Evolutionary conservation across 495 filamentous ascomycete genomes (phyloP), one percentile per base, ranked within the genome.

Genomic region (Penicillium waksmanii): DNA sequence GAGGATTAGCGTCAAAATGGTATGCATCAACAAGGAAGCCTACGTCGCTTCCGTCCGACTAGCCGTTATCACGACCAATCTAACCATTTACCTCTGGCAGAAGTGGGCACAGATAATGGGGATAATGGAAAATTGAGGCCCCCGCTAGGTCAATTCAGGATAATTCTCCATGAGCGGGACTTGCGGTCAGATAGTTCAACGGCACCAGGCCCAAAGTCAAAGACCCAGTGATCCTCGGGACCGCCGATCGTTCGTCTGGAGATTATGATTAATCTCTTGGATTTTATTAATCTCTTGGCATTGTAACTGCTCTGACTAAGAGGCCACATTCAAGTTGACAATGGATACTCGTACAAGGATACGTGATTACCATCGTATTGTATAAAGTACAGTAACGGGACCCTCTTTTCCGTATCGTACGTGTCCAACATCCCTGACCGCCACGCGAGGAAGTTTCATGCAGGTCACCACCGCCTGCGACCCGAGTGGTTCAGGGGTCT

Each of bases 381-480:
- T 31, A 31, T 31, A 9, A 31, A 10, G 11, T 38, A 38, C 11
- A 4, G 11, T 38, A 38, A 38, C 36, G 12, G 36, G 36, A 38
- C 17, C 36, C 11, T 40, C 15, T n/a, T 40, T 40, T 19, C 9
- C n/a, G 46, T 55, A 33, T 48, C 38, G 34, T 17, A 34, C 56
- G 53, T 54, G 44, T 58, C 36, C 46, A 49, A 36, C 50, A 74
- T 73, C 72, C 66, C 66, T 74, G 69, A 65, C 58, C 58, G 66
- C 66, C 72, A 68, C 55, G 69, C 66, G 63, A 71, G 43, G 55
- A 33, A 44, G 50, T 54, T 53, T 60, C 23, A 47, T 66, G 64
- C 60, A 66, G 43, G 46, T 48, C 46, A 48, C 46, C 23, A 23
- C 46, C 18, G 42, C 42, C 46, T 48, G 46, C 21, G 23, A 48